Evolutionary conservation across 257 asterid genomes (phyloP).

Genomic region (Penstemon newberryi): DNA sequence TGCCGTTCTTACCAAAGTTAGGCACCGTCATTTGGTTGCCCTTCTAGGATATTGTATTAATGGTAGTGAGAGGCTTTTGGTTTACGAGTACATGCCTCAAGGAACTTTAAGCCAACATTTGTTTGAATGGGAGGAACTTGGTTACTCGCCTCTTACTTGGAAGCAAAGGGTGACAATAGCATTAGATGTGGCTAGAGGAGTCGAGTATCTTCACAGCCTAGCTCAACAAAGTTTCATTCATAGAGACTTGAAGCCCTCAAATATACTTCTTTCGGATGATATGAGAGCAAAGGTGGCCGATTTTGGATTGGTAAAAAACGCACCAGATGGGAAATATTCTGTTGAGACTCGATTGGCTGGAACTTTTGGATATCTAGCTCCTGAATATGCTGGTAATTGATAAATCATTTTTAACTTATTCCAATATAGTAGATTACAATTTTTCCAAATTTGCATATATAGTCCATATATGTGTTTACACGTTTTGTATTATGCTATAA

Average conservation of each 20-base stretch:
- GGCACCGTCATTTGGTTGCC: conserved; percentile 94
- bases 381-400: conserved; percentile 84
- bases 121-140: conserved; percentile 70
- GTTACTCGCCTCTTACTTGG: conserved; percentile 68
- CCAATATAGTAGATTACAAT: background rate
- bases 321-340: conserved; percentile 91
- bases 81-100: conserved; percentile 91
- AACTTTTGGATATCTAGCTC: conserved; percentile 95
- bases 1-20: conserved; percentile 86
- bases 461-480: background rate
- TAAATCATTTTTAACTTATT: no score
- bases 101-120: conserved; percentile 88
- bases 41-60: conserved; percentile 87
- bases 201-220: conserved; percentile 91
- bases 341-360: conserved; percentile 95
- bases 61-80: conserved; percentile 89
- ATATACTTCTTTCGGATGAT: conserved; percentile 86
- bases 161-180: conserved; percentile 87
- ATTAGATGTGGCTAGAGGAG: conserved; percentile 89
- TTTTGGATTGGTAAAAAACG: conserved; percentile 86
- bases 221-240: conserved; percentile 96
- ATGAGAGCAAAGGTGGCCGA: conserved; percentile 99
- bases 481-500: background rate
- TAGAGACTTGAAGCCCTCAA: conserved; percentile 84
- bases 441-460: background rate